These are phyloP conservation scores for Geotrichum aggregatum DNA, from an alignment of 1,139 yeast species.

Conservation along the genomic window DNA sequence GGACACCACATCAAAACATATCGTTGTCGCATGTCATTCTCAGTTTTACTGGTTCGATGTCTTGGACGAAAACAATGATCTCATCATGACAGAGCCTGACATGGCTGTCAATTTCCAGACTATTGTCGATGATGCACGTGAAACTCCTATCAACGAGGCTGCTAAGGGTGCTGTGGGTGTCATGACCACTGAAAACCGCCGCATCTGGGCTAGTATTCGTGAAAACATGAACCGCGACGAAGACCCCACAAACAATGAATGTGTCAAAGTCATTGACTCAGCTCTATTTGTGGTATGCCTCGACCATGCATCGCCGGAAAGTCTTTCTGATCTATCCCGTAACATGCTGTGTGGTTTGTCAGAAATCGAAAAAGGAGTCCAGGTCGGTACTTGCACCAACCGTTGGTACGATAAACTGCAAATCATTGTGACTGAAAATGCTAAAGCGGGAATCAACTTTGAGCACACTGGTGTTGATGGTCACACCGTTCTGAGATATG, in stretches of 20 bases:
- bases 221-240: slow-evolving; percentile 40
- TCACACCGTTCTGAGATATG: slow-evolving; percentile 84
- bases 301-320: slow-evolving; percentile 68
- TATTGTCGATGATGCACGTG: slow-evolving; percentile 66
- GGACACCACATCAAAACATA: slow-evolving; percentile 69
- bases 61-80: slow-evolving; percentile 63
- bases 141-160: slow-evolving; percentile 57
- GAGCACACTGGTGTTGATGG: slow-evolving; percentile 97
- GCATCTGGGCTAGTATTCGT: slow-evolving; percentile 78
- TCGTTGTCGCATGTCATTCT: slow-evolving; percentile 78
- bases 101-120: slow-evolving; percentile 70
- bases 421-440: slow-evolving; percentile 82
- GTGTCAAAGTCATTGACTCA: slow-evolving; percentile 68
- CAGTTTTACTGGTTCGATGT: slow-evolving; percentile 95
- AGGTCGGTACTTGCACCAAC: slow-evolving; percentile 89
- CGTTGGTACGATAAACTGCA: slow-evolving; percentile 94
- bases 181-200: slow-evolving; percentile 79
- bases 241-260: slow-evolving; percentile 52
- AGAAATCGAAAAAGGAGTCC: slow-evolving; percentile 73
- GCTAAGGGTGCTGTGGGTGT: slow-evolving; percentile 86
- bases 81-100: slow-evolving; percentile 69
- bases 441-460: slow-evolving; percentile 88
- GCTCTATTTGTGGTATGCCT: slow-evolving; percentile 78
- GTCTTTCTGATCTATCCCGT: slow-evolving; percentile 67
- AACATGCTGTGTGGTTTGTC: slow-evolving; percentile 86